Conservation (phyloP, 2,329 filamentous ascomycete genomes). For the Amphichorda felina region DNA sequence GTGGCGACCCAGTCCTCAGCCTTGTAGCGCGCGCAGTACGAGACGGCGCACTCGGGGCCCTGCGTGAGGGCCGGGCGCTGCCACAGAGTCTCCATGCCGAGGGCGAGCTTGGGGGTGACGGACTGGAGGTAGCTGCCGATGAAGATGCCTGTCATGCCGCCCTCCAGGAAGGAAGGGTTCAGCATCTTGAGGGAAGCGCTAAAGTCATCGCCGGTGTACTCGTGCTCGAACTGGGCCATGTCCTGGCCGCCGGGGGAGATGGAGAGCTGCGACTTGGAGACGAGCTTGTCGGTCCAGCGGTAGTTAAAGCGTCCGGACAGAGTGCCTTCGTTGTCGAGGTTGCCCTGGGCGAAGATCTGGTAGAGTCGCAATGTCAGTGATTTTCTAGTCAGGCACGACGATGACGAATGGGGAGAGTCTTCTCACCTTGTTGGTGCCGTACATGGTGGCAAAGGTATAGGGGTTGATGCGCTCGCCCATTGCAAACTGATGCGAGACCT, state of each 20-base stretch:
- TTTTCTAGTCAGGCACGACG: not conserved
- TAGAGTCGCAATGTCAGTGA: not conserved
- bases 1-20: conserved; percentile 85
- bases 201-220: conserved; percentile 90
- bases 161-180: conserved; percentile 90
- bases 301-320: conserved; percentile 88
- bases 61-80: conserved; percentile 75
- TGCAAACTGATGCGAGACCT: conserved; percentile 92
- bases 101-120: conserved; percentile 71
- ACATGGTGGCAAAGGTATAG: conserved; percentile 89
- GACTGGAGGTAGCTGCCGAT: conserved; percentile 94
- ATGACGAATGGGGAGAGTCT: not conserved
- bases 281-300: conserved; percentile 68
- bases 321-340: conserved; percentile 83
- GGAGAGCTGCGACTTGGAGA: conserved; percentile 81
- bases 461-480: conserved; percentile 89
- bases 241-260: conserved; percentile 71
- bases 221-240: conserved; percentile 88
- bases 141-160: conserved; percentile 86
- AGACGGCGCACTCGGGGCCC: conserved; percentile 82
- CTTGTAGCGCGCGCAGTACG: conserved; percentile 89
- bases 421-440: conserved; percentile 81
- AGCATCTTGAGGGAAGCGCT: conserved; percentile 85
- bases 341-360: conserved; percentile 91
- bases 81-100: conserved; percentile 90